Percentiles rank a stretch among this genome's conserved stretches.
Evolutionary conservation across 2,329 filamentous ascomycete species (phyloP).

Genomic region (Colletotrichum brevisporum): DNA sequence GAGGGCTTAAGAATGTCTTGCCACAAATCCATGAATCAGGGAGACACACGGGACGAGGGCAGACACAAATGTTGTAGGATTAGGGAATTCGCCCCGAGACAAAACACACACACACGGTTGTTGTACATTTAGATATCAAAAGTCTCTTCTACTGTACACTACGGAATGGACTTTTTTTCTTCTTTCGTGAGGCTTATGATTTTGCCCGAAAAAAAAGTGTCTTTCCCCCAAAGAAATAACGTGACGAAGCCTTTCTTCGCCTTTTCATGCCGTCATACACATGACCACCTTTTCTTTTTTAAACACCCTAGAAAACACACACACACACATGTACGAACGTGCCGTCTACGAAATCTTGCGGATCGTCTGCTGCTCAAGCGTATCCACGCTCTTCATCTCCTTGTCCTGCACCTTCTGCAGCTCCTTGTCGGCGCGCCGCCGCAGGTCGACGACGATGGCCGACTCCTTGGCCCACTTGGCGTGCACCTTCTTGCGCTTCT

Average conservation of each 20-base stretch:
- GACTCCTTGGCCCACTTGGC: slow-evolving; percentile 64
- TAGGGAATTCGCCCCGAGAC: slow-evolving; percentile 3
- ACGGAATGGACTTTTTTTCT: slow-evolving; percentile 9
- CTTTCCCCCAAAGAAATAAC: no score
- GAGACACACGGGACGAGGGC: no score
- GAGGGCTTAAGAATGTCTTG: not conserved
- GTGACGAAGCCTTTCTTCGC: no score
- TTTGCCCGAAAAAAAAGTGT: not conserved
- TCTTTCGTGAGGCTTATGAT: not conserved
- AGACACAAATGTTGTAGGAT: slow-evolving; percentile 22
- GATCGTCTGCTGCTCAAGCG: slow-evolving; percentile 63
- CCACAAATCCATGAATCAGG: no score
- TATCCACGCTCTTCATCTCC: slow-evolving; percentile 65
- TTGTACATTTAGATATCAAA: slow-evolving; percentile 34
- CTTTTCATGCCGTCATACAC: no score
- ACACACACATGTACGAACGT: not conserved
- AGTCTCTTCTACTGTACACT: slow-evolving; percentile 34
- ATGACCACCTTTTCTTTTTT: no score
- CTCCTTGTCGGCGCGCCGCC: slow-evolving; percentile 62
- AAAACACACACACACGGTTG: slow-evolving; percentile 6
- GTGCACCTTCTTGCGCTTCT: slow-evolving; percentile 63
- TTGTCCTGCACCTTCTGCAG: slow-evolving; percentile 67
- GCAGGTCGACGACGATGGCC: slow-evolving; percentile 61
- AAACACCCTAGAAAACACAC: no score
- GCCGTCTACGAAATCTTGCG: slow-evolving; percentile 53